These are phyloP conservation scores for Fusarium sp. DNA, from an alignment of 2,329 filamentous ascomycete species.

Conservation along the genomic window DNA sequence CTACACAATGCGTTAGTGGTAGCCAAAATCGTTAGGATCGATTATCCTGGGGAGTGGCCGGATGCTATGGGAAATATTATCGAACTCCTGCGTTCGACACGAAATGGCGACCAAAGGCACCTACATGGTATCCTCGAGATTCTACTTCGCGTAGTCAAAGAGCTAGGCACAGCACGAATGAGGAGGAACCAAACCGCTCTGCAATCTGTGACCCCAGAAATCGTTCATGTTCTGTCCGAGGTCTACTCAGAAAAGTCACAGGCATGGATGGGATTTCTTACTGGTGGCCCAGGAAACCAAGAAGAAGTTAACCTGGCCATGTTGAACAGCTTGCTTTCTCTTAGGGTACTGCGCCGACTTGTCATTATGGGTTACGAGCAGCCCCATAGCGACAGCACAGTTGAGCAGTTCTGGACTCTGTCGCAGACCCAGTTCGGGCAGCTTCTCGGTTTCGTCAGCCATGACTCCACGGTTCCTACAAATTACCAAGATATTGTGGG, in stretches of 20 bases:
- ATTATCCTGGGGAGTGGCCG: conserved; percentile 89
- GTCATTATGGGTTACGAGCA: conserved; percentile 85
- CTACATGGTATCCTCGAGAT: conserved; percentile 80
- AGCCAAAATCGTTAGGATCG: conserved; percentile 88
- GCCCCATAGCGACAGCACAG: conserved; percentile 81
- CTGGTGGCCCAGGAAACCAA: conserved; percentile 68
- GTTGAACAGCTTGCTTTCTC: conserved; percentile 79
- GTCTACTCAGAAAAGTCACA: conserved; percentile 82
- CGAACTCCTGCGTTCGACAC: conserved; percentile 67
- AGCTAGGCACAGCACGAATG: conserved; percentile 83
- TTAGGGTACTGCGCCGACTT: conserved; percentile 84
- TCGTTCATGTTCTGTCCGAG: conserved; percentile 81
- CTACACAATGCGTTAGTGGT: conserved; percentile 89
- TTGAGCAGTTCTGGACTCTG: conserved; percentile 83
- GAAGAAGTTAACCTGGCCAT: conserved; percentile 72
- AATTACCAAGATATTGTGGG: conserved; percentile 74
- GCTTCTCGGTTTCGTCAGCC: conserved; percentile 73
- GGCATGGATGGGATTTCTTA: conserved; percentile 74
- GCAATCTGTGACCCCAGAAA: conserved; percentile 82
- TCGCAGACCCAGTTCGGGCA: conserved; percentile 82
- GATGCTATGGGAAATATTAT: conserved; percentile 71
- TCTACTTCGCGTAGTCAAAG: conserved; percentile 88
- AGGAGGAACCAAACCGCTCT: conserved; percentile 80
- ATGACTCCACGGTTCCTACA: conserved; percentile 65
- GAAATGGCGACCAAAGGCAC: conserved; percentile 69